Evolutionary conservation across 768 basidiomycete species (phyloP), one percentile per base, ranked within the genome.

Genomic region (Amanita polypyramis): DNA sequence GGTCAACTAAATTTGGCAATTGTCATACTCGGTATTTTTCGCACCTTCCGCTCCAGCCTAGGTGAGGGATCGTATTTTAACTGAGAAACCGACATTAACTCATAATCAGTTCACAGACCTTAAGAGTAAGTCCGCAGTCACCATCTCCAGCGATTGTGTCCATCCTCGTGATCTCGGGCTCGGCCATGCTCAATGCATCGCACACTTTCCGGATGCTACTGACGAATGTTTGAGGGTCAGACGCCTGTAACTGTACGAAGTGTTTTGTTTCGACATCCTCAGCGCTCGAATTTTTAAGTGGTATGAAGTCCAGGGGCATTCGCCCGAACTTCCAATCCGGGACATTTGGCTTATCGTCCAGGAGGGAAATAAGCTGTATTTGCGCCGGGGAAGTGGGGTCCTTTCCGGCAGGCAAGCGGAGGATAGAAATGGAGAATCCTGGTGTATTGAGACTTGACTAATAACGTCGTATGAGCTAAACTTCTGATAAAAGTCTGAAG

Each of bases 91-190:
- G 25, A 27, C 25, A n/a, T 47, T 14, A 45, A 17, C n/a, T 3
- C 11, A 41, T 34, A 27, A 27, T 21, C 12, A 8, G 27, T 37
- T 25, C 2, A 34, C 47, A 14, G 49, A 70, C 71, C 66, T 75
- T 74, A 30, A 77, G 62, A 7, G 75, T 76, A 8, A 76, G 64
- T 9, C 76, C 76, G 49, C 74, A 76, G 54, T 77, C 76, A 4
- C 94, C 94, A 58, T 98, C 94, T 21, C 94, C 94, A 2, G 89
- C 87, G 45, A 97, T 83, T 49, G 76, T 82, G 62, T 99, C 95
- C 80, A 90, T 85, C 15, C 74, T 66, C 11, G 94, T 97, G 52
- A 99, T 91, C 54, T 93, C 91, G 1, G 85, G 79, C 61, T 97
- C 94, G 6, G 84, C 85, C 6, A 65, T 65, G 50, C 91, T 76